Base-by-base conservation (phyloP, 768 basidiomycete genomes). In the Tephrocybe sp. region DNA sequence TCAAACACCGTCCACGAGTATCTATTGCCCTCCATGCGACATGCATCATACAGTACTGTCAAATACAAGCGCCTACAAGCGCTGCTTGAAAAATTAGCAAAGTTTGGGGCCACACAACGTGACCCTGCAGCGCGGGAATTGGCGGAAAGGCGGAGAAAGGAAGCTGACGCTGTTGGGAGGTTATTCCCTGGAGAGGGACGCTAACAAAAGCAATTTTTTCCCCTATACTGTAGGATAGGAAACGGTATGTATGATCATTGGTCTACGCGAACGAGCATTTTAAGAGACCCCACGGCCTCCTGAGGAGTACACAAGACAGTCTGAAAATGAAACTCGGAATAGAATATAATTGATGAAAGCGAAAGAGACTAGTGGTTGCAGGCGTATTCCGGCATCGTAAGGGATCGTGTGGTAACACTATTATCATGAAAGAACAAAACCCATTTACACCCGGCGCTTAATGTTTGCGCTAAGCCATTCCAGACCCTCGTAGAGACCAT, bases 401-500 rank as follows among this genome's bases (percentile, higher is more conserved):
- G 68, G 74, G 70, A 78, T 83, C 80, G 72, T 82, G 72, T 75
- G 69, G 72, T 71, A 74, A 76, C 70, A 72, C 75, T 69, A 71
- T 73, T 73, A 75, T 73, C 69, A 68, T 68, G 64, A 66, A 66
- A 61, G 62, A 58, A 60, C 51, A 63, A 40, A 62, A 60, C 52
- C 60, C 55, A 59, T 70, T 83, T 83, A 89, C 73, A 76, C 75
- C 70, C 87, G 85, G 68, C 86, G 85, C 75, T 89, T 90, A 76
- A 92, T 87, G 79, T 92, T 92, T 60, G 83, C 80, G 60, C 87
- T 89, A 82, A 93, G 74, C 96, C 94, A 98, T 76, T 98, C 95
- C 61, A 97, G 79, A 71, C 96, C 96, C 75, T 98, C 96, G 70
- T 98, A 98, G 52, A 98, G 79, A 76, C 97, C 97, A 68, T 98